These are phyloP conservation scores for Eleusine coracana DNA, from an alignment of 176 grass and related monocot genomes.

Conservation along the genomic window DNA sequence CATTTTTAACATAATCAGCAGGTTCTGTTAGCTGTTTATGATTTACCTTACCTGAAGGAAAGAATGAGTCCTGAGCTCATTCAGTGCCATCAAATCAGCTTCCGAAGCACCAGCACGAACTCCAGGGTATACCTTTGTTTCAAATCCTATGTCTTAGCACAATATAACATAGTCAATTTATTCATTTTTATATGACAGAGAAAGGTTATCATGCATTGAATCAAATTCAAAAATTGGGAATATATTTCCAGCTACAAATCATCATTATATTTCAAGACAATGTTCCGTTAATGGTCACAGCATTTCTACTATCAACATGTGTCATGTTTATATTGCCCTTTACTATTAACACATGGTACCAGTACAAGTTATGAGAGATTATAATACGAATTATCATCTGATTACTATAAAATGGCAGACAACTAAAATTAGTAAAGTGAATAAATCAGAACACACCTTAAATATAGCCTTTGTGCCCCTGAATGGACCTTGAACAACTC, in stretches of 20 bases:
- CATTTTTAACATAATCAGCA: slow-evolving; percentile 19
- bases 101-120: slow-evolving; percentile 66
- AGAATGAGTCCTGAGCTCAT: slow-evolving; percentile 77
- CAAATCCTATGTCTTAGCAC: slow-evolving; percentile 56
- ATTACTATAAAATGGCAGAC: not conserved
- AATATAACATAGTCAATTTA: slow-evolving; percentile 54
- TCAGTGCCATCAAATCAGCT: slow-evolving; percentile 91
- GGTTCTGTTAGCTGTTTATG: slow-evolving; percentile 1
- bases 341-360: slow-evolving; percentile 16
- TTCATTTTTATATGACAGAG: slow-evolving; percentile 30
- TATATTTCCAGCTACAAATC: slow-evolving; percentile 6
- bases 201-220: slow-evolving; percentile 33
- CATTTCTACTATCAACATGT: slow-evolving; percentile 7
- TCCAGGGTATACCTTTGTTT: slow-evolving; percentile 91
- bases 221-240: slow-evolving; percentile 15
- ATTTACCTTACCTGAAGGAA: slow-evolving; percentile 79
- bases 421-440: slow-evolving; percentile 10
- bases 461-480: slow-evolving; percentile 68
- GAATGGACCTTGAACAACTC: slow-evolving; percentile 75
- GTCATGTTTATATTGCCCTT: not conserved
- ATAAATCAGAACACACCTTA: slow-evolving; percentile 60
- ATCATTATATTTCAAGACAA: slow-evolving; percentile 21
- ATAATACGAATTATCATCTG: not conserved
- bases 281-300: not conserved
- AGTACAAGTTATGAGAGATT: slow-evolving; percentile 24